A percentile compares a stretch with the other conserved stretches of the same genome.
phyloP scores from a whole-genome alignment of 345 rosid genomes.

The Linum usitatissimum region DNA sequence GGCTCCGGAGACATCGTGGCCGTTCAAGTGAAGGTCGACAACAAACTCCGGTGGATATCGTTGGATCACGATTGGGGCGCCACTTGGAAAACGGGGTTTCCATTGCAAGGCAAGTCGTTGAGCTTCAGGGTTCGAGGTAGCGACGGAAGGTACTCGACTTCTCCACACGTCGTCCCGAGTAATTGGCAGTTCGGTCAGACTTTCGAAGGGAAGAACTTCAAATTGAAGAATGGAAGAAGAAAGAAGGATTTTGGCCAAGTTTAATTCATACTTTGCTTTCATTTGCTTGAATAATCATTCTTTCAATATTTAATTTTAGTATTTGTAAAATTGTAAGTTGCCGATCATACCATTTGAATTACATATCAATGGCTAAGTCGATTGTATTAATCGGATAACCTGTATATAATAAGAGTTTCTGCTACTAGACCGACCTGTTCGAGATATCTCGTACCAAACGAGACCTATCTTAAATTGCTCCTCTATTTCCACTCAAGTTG shows the following conservation, averaged over 20 bases:
- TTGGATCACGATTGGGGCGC: conserved; percentile 44
- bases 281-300: too few relatives aligned
- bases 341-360: too few relatives aligned
- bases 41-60: conserved; percentile 28
- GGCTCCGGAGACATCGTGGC: conserved; percentile 57
- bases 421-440: too few relatives aligned
- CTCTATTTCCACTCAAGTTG: too few relatives aligned
- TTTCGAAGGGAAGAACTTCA: conserved; percentile 39
- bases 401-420: too few relatives aligned
- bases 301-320: too few relatives aligned
- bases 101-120: conserved; percentile 31
- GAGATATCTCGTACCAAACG: too few relatives aligned
- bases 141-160: conserved; percentile 30
- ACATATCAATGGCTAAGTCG: too few relatives aligned
- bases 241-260: background rate
- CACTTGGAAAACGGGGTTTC: conserved; percentile 30
- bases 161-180: conserved; percentile 32
- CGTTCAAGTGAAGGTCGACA: conserved; percentile 44
- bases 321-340: too few relatives aligned
- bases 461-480: too few relatives aligned
- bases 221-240: conserved; percentile 10
- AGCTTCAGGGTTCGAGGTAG: conserved; percentile 34
- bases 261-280: too few relatives aligned
- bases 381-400: too few relatives aligned
- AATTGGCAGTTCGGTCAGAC: conserved; percentile 45